Conservation (phyloP, 2,329 filamentous ascomycete genomes). For the Plectosphaerella sp. region DNA sequence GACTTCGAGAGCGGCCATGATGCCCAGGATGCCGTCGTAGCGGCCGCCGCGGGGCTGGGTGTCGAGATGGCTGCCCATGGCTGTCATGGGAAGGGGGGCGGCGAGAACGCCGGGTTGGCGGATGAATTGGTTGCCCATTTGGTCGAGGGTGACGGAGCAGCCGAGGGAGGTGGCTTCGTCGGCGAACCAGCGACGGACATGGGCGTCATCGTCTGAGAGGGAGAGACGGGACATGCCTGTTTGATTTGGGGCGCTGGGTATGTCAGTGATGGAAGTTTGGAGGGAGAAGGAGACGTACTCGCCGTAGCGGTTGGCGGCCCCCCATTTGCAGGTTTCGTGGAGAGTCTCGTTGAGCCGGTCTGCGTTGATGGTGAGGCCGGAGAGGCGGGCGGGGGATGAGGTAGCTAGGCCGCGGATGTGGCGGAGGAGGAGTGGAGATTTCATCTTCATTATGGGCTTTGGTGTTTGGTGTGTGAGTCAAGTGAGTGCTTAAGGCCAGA, state of each 20-base stretch:
- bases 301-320: conserved; percentile 20
- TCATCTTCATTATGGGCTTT: neutral
- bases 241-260: conserved; percentile 31
- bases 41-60: conserved; percentile 61
- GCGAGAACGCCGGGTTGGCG: conserved; percentile 54
- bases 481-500: too few species aligned
- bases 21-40: conserved; percentile 74
- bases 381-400: conserved; percentile 4
- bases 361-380: conserved; percentile 20
- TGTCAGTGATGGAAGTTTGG: too few species aligned
- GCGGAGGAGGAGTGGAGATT: neutral
- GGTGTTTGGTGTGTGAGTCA: too few species aligned
- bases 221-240: conserved; percentile 75
- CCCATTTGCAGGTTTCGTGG: conserved; percentile 28
- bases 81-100: conserved; percentile 57
- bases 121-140: conserved; percentile 80
- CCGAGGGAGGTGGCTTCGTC: conserved; percentile 57
- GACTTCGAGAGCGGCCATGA: conserved; percentile 70
- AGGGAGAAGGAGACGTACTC: conserved; percentile 15
- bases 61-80: conserved; percentile 66
- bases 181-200: conserved; percentile 72
- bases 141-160: conserved; percentile 64
- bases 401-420: neutral
- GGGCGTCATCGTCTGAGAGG: conserved; percentile 66
- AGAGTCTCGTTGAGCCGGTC: conserved; percentile 21